Conservation (phyloP, 1,139 yeast species). For the Geotrichum phurueaensis region DNA sequence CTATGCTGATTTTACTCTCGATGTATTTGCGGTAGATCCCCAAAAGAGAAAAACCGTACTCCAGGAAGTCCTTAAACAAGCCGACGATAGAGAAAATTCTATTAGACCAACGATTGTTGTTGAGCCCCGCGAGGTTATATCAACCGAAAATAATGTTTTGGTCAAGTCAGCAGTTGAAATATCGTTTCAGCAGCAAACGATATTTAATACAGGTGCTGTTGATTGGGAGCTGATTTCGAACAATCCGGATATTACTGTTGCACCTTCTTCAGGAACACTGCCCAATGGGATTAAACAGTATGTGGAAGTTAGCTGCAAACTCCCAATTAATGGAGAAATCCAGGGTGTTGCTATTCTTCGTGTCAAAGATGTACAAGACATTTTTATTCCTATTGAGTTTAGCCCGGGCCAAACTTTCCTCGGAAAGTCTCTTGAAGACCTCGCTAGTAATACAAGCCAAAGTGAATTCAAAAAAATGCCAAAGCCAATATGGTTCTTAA, state of each 20-base stretch:
- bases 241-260: slow-evolving; percentile 14
- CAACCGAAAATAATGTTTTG: slow-evolving; percentile 20
- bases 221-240: slow-evolving; percentile 22
- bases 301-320: background rate
- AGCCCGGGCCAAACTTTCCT: slow-evolving; percentile 24
- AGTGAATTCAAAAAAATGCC: slow-evolving; percentile 25
- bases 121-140: slow-evolving; percentile 26
- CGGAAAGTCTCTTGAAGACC: slow-evolving; percentile 24
- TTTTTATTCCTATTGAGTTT: slow-evolving; percentile 32
- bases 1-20: slow-evolving; percentile 44
- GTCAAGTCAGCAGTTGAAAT: slow-evolving; percentile 14
- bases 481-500: slow-evolving; percentile 32
- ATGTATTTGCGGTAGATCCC: slow-evolving; percentile 47
- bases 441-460: slow-evolving; percentile 27
- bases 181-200: slow-evolving; percentile 9
- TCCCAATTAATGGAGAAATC: slow-evolving; percentile 5
- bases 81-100: slow-evolving; percentile 41
- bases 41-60: slow-evolving; percentile 36
- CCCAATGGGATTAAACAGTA: slow-evolving; percentile 28
- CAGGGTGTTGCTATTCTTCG: slow-evolving; percentile 30
- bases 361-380: slow-evolving; percentile 32
- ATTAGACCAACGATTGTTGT: slow-evolving; percentile 39
- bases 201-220: slow-evolving; percentile 6
- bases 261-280: slow-evolving; percentile 24
- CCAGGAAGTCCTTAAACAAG: slow-evolving; percentile 35